Conservation (phyloP, 805 yeast species). For the Barnettozyma siamensis region DNA sequence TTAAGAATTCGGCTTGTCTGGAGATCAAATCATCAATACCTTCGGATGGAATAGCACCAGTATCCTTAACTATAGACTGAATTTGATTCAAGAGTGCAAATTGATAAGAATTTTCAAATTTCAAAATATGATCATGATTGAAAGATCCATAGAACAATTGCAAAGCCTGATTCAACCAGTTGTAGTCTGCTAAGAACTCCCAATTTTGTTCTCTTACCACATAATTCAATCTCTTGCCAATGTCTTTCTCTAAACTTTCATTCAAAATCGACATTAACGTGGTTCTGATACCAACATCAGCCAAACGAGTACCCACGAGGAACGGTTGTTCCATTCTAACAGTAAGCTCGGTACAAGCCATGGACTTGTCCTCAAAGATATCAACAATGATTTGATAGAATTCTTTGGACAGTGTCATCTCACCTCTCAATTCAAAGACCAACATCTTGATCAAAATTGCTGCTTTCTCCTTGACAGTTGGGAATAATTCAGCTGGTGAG, state of each 20-base stretch:
- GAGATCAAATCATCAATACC: constrained; percentile 28
- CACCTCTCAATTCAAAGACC: constrained; percentile 85
- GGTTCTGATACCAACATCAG: constrained; percentile 67
- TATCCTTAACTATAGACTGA: constrained; percentile 20
- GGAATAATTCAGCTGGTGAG: constrained; percentile 74
- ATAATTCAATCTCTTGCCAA: constrained; percentile 75
- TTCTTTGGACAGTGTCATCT: constrained; percentile 65
- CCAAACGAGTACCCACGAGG: constrained; percentile 83
- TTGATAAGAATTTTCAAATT: constrained; percentile 43
- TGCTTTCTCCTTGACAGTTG: constrained; percentile 93
- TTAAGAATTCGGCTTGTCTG: constrained; percentile 31
- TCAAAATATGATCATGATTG: constrained; percentile 43
- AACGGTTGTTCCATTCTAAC: constrained; percentile 96
- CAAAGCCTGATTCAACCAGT: constrained; percentile 92
- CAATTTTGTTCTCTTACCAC: constrained; percentile 94
- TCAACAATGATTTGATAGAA: constrained; percentile 85
- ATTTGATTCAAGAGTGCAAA: constrained; percentile 49
- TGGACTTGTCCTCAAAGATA: constrained; percentile 72
- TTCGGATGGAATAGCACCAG: constrained; percentile 16
- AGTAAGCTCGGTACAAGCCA: constrained; percentile 81
- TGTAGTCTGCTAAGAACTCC: constrained; percentile 90
- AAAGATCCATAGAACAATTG: constrained; percentile 81
- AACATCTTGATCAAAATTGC: constrained; percentile 91
- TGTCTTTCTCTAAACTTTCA: constrained; percentile 69
- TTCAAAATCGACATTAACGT: constrained; percentile 76